phyloP scores from a whole-genome alignment of 352 stramenopile species.

The Globisporangium spiculum region DNA sequence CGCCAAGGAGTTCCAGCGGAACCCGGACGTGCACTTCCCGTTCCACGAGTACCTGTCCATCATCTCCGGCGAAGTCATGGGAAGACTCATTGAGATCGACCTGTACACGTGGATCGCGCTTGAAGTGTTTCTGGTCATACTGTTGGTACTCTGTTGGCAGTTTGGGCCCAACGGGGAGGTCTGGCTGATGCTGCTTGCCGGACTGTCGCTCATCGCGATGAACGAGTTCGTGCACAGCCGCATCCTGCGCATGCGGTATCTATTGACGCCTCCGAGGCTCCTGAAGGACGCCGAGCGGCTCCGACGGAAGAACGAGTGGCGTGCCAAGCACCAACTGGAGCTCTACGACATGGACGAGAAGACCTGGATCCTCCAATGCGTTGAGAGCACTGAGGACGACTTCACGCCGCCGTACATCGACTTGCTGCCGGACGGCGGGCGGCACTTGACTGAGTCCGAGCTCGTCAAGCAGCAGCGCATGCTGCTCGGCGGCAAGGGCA shows the following conservation, averaged over 20 bases:
- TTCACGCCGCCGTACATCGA: constrained; percentile 57
- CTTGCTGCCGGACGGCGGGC: constrained; percentile 31
- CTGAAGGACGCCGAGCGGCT: constrained; percentile 60
- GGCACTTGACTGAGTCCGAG: constrained; percentile 36
- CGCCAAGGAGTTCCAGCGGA: constrained; percentile 65
- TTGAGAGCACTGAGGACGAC: constrained; percentile 24
- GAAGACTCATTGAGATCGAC: constrained; percentile 68
- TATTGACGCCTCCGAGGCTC: constrained; percentile 53
- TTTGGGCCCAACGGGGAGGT: constrained; percentile 37
- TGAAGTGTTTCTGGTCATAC: constrained; percentile 44
- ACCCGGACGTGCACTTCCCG: constrained; percentile 50
- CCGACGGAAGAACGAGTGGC: constrained; percentile 52
- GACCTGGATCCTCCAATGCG: constrained; percentile 36
- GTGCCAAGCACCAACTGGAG: constrained; percentile 37
- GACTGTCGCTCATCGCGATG: constrained; percentile 38
- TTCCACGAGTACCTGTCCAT: constrained; percentile 81
- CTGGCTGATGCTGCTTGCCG: constrained; percentile 33
- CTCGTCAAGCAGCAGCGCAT: constrained; percentile 37
- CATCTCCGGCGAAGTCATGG: constrained; percentile 77
- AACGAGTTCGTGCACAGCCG: constrained; percentile 50
- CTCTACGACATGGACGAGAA: constrained; percentile 39
- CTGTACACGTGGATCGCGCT: constrained; percentile 63
- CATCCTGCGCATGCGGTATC: constrained; percentile 44
- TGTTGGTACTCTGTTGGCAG: constrained; percentile 47
- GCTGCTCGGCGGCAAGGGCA: constrained; percentile 39